These are phyloP conservation scores for Mucuna pruriens DNA, from an alignment of 306 rosid genomes.

Conservation along the genomic window DNA sequence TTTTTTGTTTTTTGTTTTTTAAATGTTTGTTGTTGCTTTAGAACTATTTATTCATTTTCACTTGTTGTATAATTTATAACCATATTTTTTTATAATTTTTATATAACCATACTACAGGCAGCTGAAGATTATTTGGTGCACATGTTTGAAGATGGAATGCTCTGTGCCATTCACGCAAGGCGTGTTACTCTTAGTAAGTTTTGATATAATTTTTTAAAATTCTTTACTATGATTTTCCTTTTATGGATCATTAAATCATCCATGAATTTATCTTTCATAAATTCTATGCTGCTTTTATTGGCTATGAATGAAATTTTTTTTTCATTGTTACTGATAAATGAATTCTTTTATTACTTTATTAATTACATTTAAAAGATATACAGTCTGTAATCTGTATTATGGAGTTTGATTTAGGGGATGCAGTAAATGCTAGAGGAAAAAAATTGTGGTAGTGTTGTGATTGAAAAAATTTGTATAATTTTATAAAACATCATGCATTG, in stretches of 20 bases:
- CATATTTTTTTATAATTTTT: slow-evolving; percentile 27
- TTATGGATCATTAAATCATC: neutral
- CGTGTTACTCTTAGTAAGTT: slow-evolving; percentile 96
- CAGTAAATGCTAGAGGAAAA: neutral
- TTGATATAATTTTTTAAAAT: slow-evolving; percentile 5
- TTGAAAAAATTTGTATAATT: neutral
- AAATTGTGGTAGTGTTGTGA: neutral
- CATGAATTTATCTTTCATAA: neutral
- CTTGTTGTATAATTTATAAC: neutral
- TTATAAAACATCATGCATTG: neutral
- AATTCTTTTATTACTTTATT: neutral
- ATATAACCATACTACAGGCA: slow-evolving; percentile 59
- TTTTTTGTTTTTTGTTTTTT: neutral
- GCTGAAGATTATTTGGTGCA: slow-evolving; percentile 76
- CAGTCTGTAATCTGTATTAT: neutral
- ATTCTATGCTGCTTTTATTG: slow-evolving; percentile 33
- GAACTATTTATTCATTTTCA: slow-evolving; percentile 8
- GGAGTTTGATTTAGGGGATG: neutral
- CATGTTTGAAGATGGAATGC: slow-evolving; percentile 82
- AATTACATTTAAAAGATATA: neutral
- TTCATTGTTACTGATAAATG: neutral
- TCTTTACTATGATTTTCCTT: slow-evolving; percentile 23
- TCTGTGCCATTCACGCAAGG: slow-evolving; percentile 90
- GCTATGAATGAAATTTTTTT: slow-evolving; percentile 19
- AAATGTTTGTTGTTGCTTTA: slow-evolving; percentile 10